Evolutionary conservation across 1,284 basidiomycete species (phyloP).

Genomic region (Lignosus rhinocerotis): DNA sequence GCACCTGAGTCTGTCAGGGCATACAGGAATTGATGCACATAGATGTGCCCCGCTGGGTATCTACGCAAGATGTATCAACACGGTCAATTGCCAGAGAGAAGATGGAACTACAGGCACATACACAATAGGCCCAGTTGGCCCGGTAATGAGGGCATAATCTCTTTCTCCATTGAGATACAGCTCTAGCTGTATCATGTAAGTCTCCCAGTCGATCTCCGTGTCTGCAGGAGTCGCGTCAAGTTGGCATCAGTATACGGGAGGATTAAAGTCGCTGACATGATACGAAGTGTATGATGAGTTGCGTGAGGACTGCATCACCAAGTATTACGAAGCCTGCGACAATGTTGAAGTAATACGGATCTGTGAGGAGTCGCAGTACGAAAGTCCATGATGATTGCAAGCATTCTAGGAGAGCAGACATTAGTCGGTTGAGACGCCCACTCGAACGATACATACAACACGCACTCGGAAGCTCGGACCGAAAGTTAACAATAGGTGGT

Average conservation of each 20-base stretch:
- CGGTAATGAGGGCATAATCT: slow-evolving; percentile 83
- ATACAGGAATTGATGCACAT: slow-evolving; percentile 80
- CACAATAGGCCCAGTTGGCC: slow-evolving; percentile 95
- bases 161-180: slow-evolving; percentile 82
- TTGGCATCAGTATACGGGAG: slow-evolving; percentile 7
- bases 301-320: slow-evolving; percentile 74
- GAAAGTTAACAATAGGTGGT: too few relatives aligned
- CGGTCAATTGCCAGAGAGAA: neutral
- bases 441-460: too few relatives aligned
- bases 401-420: slow-evolving; percentile 7
- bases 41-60: slow-evolving; percentile 94
- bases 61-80: slow-evolving; percentile 41
- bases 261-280: slow-evolving; percentile 55
- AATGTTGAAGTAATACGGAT: slow-evolving; percentile 65
- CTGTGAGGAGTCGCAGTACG: slow-evolving; percentile 44
- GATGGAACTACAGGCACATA: slow-evolving; percentile 41
- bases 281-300: slow-evolving; percentile 77
- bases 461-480: too few relatives aligned
- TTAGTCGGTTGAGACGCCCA: neutral
- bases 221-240: slow-evolving; percentile 49
- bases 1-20: slow-evolving; percentile 61
- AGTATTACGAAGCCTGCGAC: slow-evolving; percentile 64
- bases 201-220: slow-evolving; percentile 99
- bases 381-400: slow-evolving; percentile 9
- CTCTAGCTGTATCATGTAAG: slow-evolving; percentile 87